Evolutionary conservation across 495 filamentous ascomycete genomes (phyloP).

Genomic region (Paragyromitra xinjiangensis): DNA sequence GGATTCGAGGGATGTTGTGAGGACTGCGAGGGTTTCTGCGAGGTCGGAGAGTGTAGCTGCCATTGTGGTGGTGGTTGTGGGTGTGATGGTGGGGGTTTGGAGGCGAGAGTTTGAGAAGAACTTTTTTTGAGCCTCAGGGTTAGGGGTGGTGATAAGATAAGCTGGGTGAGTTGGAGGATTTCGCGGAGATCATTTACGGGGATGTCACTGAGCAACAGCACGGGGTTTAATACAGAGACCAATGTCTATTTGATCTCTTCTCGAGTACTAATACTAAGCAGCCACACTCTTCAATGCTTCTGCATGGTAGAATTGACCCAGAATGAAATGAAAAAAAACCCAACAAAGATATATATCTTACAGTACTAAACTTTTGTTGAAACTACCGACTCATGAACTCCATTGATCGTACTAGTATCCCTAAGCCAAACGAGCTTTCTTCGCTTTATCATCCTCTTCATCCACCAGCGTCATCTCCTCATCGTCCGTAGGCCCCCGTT

Average conservation of each 20-base stretch:
- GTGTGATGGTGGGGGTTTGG: constrained; percentile 15
- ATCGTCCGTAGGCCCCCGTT: constrained; percentile 72
- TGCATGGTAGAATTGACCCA: background rate
- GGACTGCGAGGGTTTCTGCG: constrained; percentile 64
- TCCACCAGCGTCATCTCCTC: constrained; percentile 65
- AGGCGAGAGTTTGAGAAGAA: constrained; percentile 3
- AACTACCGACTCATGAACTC: constrained; percentile 45
- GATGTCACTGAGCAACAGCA: no score
- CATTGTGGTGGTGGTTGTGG: constrained; percentile 61
- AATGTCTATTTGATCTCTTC: no score
- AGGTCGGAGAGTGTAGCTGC: constrained; percentile 65
- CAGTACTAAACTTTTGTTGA: constrained; percentile 42
- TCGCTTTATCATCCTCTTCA: constrained; percentile 30
- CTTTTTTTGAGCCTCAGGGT: constrained; percentile 41
- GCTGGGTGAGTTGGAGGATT: background rate
- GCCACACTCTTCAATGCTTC: background rate
- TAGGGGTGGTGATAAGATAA: constrained; percentile 11
- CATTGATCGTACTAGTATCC: constrained; percentile 37
- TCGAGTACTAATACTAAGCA: background rate
- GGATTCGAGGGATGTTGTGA: constrained; percentile 70
- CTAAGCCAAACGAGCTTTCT: constrained; percentile 47
- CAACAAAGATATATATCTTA: constrained; percentile 23
- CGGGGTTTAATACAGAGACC: no score
- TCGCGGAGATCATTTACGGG: background rate
- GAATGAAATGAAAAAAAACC: constrained; percentile 8